These are phyloP conservation scores for Xylaria sp. DNA, from an alignment of 2,329 filamentous ascomycete species.

Conservation along the genomic window DNA sequence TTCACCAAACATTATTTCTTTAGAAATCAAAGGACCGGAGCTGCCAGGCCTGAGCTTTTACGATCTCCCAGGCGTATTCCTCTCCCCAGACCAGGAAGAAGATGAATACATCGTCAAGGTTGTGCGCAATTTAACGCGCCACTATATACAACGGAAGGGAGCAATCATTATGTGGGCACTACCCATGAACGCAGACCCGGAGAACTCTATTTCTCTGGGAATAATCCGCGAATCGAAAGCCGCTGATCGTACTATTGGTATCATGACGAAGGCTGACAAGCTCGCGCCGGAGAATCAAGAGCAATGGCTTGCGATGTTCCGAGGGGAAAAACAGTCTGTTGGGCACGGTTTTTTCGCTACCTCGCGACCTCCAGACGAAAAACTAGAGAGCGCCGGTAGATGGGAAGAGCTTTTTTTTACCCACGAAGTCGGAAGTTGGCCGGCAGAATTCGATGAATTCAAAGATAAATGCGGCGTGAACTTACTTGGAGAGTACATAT, in stretches of 20 bases:
- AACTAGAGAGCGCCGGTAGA: slow-evolving; percentile 62
- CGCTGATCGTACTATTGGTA: slow-evolving; percentile 72
- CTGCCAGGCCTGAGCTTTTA: slow-evolving; percentile 84
- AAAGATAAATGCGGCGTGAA: slow-evolving; percentile 64
- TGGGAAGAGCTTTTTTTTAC: slow-evolving; percentile 67
- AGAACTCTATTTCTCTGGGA: slow-evolving; percentile 76
- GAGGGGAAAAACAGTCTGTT: slow-evolving; percentile 69
- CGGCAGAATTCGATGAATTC: slow-evolving; percentile 59
- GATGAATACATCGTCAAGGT: slow-evolving; percentile 77
- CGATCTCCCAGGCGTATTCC: slow-evolving; percentile 86
- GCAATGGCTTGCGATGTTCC: slow-evolving; percentile 73
- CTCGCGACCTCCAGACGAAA: slow-evolving; percentile 69
- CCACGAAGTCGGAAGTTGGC: slow-evolving; percentile 57
- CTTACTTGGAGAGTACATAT: slow-evolving; percentile 63
- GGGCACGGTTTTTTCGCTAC: slow-evolving; percentile 85
- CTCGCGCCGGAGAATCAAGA: slow-evolving; percentile 61
- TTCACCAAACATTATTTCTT: slow-evolving; percentile 77
- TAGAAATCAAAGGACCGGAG: slow-evolving; percentile 78
- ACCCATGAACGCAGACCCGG: slow-evolving; percentile 81
- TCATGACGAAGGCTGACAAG: slow-evolving; percentile 87
- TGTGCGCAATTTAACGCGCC: slow-evolving; percentile 74
- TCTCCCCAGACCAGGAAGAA: slow-evolving; percentile 70
- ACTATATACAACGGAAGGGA: slow-evolving; percentile 75
- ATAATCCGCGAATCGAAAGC: slow-evolving; percentile 70
- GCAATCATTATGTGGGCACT: slow-evolving; percentile 82